Evolutionary conservation across 2,329 filamentous ascomycete genomes (phyloP).

Genomic region (Dryadomyces quercus-mongolicae): DNA sequence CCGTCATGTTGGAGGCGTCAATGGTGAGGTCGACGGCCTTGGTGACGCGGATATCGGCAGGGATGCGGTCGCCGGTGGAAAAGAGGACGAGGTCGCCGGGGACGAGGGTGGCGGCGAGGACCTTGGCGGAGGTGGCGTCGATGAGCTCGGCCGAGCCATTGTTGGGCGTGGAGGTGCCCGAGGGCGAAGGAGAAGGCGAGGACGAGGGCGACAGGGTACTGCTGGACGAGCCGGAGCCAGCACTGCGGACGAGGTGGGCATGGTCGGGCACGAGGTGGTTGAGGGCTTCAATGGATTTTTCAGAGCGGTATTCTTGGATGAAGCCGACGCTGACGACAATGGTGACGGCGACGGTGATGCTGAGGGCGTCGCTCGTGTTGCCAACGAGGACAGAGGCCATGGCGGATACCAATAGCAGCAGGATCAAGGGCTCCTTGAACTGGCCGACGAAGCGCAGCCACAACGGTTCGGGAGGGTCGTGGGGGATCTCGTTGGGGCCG

Average conservation of each 20-base stretch:
- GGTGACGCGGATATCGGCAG: conserved; percentile 89
- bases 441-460: conserved; percentile 95
- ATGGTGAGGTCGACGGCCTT: conserved; percentile 82
- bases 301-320: conserved; percentile 92
- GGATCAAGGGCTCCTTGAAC: conserved; percentile 89
- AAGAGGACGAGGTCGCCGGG: conserved; percentile 90
- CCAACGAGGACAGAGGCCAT: conserved; percentile 80
- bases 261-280: conserved; percentile 91
- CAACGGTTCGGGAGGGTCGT: conserved; percentile 83
- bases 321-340: conserved; percentile 96
- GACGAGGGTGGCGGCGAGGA: conserved; percentile 78
- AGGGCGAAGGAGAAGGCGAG: background rate
- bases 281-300: conserved; percentile 91
- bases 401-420: conserved; percentile 82
- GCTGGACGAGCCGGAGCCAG: conserved; percentile 34
- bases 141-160: conserved; percentile 31
- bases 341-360: conserved; percentile 89
- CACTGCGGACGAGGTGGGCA: conserved; percentile 90
- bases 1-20: conserved; percentile 92
- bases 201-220: conserved; percentile 14
- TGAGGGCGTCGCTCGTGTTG: conserved; percentile 89
- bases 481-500: conserved; percentile 88
- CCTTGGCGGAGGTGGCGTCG: conserved; percentile 67
- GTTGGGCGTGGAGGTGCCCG: conserved; percentile 12
- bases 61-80: conserved; percentile 90